phyloP scores from a whole-genome alignment of 1,284 basidiomycete species.

The Trichosporon sp. region DNA sequence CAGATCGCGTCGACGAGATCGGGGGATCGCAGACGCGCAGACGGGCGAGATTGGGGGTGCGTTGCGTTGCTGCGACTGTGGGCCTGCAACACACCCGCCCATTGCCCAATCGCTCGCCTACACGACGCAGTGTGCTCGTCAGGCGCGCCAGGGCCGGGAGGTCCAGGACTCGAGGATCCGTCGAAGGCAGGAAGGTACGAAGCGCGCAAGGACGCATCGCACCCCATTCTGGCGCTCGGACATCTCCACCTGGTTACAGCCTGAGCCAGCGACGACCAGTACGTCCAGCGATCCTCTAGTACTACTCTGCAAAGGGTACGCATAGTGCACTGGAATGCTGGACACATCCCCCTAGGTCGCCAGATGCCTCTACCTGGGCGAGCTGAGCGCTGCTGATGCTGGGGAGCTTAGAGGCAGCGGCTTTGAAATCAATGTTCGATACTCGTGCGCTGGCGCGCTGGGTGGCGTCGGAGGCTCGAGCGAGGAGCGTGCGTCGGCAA shows the following conservation, averaged over 20 bases:
- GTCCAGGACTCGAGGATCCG: neutral
- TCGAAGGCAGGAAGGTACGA: neutral
- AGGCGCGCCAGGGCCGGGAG: neutral
- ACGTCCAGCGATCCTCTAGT: no score
- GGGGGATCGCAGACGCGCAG: neutral
- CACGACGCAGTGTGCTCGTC: neutral
- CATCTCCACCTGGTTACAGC: neutral
- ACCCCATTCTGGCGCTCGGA: neutral
- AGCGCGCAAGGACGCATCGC: neutral
- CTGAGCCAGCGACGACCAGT: no score
- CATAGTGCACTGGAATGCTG: neutral
- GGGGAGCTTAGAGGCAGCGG: no score
- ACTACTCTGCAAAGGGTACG: no score
- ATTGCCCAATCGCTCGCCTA: neutral
- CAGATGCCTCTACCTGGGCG: no score
- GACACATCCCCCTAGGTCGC: neutral
- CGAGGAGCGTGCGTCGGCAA: neutral
- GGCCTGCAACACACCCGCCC: neutral
- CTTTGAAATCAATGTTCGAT: neutral
- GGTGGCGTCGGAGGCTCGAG: neutral
- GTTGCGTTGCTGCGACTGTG: neutral
- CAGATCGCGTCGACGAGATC: neutral
- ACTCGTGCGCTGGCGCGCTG: neutral
- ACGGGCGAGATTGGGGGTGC: neutral
- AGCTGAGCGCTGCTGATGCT: no score